Evolutionary conservation across 2,329 filamentous ascomycete genomes (phyloP).

Genomic region (Triangularia setosa): DNA sequence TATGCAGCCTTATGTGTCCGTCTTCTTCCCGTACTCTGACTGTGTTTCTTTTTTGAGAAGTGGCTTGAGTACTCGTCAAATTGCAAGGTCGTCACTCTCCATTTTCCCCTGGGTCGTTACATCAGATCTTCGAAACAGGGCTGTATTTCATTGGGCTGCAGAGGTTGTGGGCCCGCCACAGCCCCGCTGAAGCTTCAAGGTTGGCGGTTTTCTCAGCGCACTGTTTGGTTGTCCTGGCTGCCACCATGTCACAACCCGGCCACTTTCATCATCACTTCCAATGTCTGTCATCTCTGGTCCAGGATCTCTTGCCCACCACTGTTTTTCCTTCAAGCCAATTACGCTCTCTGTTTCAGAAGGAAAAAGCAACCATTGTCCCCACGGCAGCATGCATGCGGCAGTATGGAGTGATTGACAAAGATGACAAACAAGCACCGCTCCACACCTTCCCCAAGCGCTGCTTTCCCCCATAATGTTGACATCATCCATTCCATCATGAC

Average conservation of each 20-base stretch:
- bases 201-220: not conserved
- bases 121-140: not conserved
- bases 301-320: not conserved
- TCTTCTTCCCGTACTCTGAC: too few species aligned
- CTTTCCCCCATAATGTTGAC: not conserved
- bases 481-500: not conserved
- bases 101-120: not conserved
- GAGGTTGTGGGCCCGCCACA: not conserved
- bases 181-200: not conserved
- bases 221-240: too few species aligned
- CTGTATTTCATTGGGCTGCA: not conserved
- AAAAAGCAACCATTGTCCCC: not conserved
- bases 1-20: too few species aligned
- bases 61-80: too few species aligned
- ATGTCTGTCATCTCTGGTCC: not conserved
- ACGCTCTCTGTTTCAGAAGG: not conserved
- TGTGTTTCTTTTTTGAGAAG: too few species aligned
- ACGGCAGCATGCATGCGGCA: not conserved
- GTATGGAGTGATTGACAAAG: not conserved
- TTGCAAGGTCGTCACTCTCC: too few species aligned
- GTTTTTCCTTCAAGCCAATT: not conserved
- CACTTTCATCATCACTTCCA: not conserved
- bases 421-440: not conserved
- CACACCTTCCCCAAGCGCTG: not conserved
- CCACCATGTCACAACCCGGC: not conserved